Evolutionary conservation across 2,329 filamentous ascomycete species (phyloP), one percentile per base, ranked within the genome.

Genomic region (Arthrocladium fulminans): DNA sequence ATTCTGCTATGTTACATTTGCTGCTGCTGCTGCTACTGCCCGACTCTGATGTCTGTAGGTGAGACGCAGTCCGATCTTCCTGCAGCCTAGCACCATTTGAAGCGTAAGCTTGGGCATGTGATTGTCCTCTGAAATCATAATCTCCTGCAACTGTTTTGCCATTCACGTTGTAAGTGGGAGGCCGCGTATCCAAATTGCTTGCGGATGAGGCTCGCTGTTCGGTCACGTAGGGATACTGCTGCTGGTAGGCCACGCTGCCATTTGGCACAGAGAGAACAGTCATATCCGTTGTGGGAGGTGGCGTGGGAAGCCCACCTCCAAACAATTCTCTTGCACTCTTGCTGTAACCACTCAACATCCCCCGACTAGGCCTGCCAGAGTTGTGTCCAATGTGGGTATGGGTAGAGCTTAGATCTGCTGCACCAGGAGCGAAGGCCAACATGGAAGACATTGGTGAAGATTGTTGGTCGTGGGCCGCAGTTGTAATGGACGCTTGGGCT

Each of bases 1-100:
- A 88, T 60, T 92, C 86, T 8, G 86, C 77, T 56, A 95, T 65
- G n/a, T n/a, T n/a, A n/a, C n/a, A n/a, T n/a, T n/a, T n/a, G 60
- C 79, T 89, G 6, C 86, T 86, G 39, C 85, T 84, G 57, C 76
- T 80, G 27, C 81, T 73, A 59, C 83, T 88, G 61, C 94, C 88
- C 30, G 86, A 83, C 38, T 74, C 71, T 5, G 88, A 87, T 34
- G 94, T 81, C 59, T 84, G 80, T 30, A 90, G 71, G 60, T 73
- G 72, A 3, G 72, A 67, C 24, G 70, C 69, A 52, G 73, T 73
- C 10, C 66, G 61, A 39, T 61, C 67, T 30, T 57, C 53, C 8
- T 38, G 41, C 15, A 19, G 22, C 15, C 23, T 42, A 23, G 20
- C 24, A 20, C n/a, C 15, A 29, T 20, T 47, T 17, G 23, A 23